Evolutionary conservation across 176 grass and related monocot species (phyloP).

Genomic region (Bothriochloa decipiens): DNA sequence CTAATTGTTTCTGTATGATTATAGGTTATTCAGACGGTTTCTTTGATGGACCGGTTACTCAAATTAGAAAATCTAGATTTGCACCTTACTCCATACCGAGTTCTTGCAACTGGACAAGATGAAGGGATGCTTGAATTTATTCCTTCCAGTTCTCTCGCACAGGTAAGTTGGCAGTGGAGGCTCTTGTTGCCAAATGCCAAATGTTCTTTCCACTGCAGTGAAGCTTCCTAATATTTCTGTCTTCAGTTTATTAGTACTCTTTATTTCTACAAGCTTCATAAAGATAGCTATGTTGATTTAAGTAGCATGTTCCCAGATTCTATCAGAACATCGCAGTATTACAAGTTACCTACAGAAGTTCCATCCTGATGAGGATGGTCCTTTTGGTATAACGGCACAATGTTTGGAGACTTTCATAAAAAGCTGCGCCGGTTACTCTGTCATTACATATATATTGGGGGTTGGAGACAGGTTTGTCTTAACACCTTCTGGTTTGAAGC

Average conservation of each 20-base stretch:
- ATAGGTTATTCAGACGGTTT: constrained; percentile 95
- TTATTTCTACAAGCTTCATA: constrained; percentile 17
- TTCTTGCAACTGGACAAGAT: constrained; percentile 98
- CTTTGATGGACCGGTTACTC: constrained; percentile 98
- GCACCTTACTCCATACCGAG: constrained; percentile 91
- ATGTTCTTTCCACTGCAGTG: constrained; percentile 8
- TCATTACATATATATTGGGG: constrained; percentile 96
- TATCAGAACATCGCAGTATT: constrained; percentile 93
- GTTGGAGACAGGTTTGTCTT: constrained; percentile 84
- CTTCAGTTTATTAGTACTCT: constrained; percentile 25
- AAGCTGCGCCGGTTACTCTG: constrained; percentile 91
- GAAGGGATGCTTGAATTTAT: constrained; percentile 99
- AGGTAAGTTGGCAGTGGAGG: constrained; percentile 61
- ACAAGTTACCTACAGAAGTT: constrained; percentile 88
- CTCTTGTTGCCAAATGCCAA: constrained; percentile 21
- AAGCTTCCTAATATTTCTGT: constrained; percentile 23
- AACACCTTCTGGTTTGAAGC: constrained; percentile 26
- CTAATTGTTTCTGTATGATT: constrained; percentile 24
- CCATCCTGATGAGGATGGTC: constrained; percentile 83
- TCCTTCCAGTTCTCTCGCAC: constrained; percentile 89
- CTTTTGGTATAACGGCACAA: constrained; percentile 91
- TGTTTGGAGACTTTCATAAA: constrained; percentile 95
- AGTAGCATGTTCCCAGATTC: constrained; percentile 58
- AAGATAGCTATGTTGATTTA: constrained; percentile 15
- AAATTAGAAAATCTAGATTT: constrained; percentile 99